Percentiles rank a stretch among this genome's conserved stretches.
These are phyloP conservation scores for Plasmopara viticola DNA, from an alignment of 352 stramenopile genomes.

Conservation along the genomic window DNA sequence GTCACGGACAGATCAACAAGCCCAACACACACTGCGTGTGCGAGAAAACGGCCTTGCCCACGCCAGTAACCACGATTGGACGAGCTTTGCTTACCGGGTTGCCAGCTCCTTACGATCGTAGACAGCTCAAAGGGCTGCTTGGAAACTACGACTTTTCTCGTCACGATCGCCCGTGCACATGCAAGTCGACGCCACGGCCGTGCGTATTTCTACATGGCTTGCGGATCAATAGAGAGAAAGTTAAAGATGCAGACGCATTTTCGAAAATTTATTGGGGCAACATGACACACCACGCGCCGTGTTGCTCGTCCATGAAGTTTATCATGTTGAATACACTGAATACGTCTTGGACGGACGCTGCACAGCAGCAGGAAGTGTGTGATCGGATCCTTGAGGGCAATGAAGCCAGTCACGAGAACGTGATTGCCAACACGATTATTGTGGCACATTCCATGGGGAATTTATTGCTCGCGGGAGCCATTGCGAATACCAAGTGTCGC, in stretches of 20 bases:
- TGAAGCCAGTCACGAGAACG: conserved; percentile 6
- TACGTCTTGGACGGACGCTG: conserved; percentile 26
- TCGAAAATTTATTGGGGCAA: conserved; percentile 27
- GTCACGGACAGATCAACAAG: conserved; percentile 4
- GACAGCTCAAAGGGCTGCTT: conserved; percentile 4
- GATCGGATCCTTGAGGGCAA: conserved; percentile 16
- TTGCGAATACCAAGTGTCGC: conserved; percentile 18
- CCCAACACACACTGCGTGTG: conserved; percentile 3
- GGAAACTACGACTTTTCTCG: conserved; percentile 15
- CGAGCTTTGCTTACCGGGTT: conserved; percentile 16
- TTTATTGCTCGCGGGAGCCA: conserved; percentile 27
- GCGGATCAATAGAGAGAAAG: conserved; percentile 8
- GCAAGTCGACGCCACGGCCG: conserved; percentile 14
- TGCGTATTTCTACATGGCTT: conserved; percentile 24
- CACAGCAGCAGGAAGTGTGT: conserved; percentile 32
- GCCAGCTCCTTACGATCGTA: background rate
- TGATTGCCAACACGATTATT: conserved; percentile 31
- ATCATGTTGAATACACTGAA: conserved; percentile 27
- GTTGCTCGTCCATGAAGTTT: conserved; percentile 32
- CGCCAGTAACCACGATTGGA: conserved; percentile 9
- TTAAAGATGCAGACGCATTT: conserved; percentile 11
- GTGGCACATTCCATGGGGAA: conserved; percentile 41
- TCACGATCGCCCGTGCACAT: conserved; percentile 3
- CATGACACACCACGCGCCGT: conserved; percentile 27
- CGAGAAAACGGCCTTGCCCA: conserved; percentile 9